A percentile compares a stretch with the other conserved stretches of the same genome.
Evolutionary conservation across 805 yeast species (phyloP).

Genomic region (Pichia gijzeniarum): DNA sequence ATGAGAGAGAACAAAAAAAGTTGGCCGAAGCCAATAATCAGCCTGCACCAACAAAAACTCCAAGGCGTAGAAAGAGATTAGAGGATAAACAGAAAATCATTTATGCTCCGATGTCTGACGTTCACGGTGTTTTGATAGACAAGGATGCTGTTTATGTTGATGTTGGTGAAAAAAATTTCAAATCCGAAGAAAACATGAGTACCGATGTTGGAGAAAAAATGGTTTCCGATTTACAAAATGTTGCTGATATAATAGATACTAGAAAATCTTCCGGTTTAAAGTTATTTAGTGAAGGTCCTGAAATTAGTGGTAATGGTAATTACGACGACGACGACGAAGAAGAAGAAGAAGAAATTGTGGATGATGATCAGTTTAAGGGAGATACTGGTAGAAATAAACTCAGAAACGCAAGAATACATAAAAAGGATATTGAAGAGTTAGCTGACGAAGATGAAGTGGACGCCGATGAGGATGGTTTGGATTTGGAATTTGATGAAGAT

Average conservation of each 20-base stretch:
- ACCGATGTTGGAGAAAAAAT: conserved; percentile 81
- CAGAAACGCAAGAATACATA: conserved; percentile 57
- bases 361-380: conserved; percentile 24
- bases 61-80: conserved; percentile 72
- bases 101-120: conserved; percentile 99
- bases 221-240: conserved; percentile 75
- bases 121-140: conserved; percentile 96
- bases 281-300: conserved; percentile 50
- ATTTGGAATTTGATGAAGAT: conserved; percentile 34
- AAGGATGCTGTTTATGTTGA: conserved; percentile 96
- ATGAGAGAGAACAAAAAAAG: conserved; percentile 67
- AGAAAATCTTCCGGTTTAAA: conserved; percentile 61
- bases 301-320: conserved; percentile 30
- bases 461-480: conserved; percentile 18
- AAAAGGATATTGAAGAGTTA: conserved; percentile 41
- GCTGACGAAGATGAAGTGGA: conserved; percentile 42
- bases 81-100: conserved; percentile 92
- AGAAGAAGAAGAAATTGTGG: conserved; percentile 23
- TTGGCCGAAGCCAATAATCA: conserved; percentile 58
- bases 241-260: conserved; percentile 45
- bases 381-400: conserved; percentile 59
- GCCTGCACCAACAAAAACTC: conserved; percentile 38
- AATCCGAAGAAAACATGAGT: conserved; percentile 25
- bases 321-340: conserved; percentile 16
- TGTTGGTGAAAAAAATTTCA: conserved; percentile 40